Conservation (phyloP, 1,284 basidiomycete species). For the Termitomyces sp. region DNA sequence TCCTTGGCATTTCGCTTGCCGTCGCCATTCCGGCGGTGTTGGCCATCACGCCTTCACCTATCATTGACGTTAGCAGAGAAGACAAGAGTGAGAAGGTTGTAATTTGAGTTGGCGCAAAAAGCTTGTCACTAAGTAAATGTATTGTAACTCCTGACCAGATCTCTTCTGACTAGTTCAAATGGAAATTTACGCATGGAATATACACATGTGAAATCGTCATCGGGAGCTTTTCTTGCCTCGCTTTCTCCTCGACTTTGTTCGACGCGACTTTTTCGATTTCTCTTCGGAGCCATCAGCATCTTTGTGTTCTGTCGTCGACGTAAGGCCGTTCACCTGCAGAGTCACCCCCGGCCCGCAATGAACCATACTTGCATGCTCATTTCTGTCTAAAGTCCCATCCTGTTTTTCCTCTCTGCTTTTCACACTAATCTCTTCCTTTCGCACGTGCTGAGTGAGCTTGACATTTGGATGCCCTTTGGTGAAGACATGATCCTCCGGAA, state of each 20-base stretch:
- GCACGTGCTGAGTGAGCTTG: too few relatives aligned
- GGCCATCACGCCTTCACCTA: slow-evolving; percentile 22
- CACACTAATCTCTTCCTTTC: too few relatives aligned
- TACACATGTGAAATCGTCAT: background rate
- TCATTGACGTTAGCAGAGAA: background rate
- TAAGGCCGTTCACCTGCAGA: background rate
- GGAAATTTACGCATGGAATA: too few relatives aligned
- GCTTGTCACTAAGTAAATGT: background rate
- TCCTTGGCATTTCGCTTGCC: slow-evolving; percentile 21
- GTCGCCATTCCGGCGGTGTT: slow-evolving; percentile 23
- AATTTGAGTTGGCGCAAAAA: background rate
- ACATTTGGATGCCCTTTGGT: too few relatives aligned
- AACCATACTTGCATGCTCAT: too few relatives aligned
- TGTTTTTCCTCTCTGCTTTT: too few relatives aligned
- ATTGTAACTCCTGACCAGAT: background rate
- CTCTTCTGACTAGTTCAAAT: too few relatives aligned
- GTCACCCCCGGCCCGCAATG: too few relatives aligned
- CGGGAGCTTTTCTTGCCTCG: background rate
- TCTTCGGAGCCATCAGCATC: background rate
- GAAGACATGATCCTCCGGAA: too few relatives aligned
- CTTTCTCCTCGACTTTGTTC: background rate
- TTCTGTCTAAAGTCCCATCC: too few relatives aligned
- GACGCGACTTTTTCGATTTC: background rate
- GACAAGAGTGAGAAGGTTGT: slow-evolving; percentile 4
- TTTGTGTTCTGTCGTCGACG: background rate